Base-by-base conservation (phyloP, 2,329 filamentous ascomycete genomes). In the Simplicillium aogashimaense region DNA sequence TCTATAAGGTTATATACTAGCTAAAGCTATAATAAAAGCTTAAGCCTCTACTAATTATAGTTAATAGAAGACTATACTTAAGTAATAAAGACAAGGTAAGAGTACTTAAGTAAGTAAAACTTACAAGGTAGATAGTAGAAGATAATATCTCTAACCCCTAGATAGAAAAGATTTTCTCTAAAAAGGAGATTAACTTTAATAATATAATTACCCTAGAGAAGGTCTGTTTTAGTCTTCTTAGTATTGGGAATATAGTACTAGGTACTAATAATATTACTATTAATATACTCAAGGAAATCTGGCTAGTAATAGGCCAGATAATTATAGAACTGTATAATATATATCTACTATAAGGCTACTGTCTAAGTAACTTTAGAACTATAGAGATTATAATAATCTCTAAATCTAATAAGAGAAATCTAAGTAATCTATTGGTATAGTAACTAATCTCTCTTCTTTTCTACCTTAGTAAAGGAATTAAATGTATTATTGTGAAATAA, bases 361-460 rank as follows among this genome's bases (percentile, higher is more conserved):
- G 52, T 37, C 50, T 45, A 7, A 44, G 38, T 31, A 39, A 40
- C 11, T 53, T 50, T 29, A 43, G 43, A 29, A 30, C 48, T n/a
- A 47, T 44, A 9, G 47, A 52, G 36, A 44, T 53, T 3, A 39
- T 54, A 10, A 52, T 53, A 16, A 50, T 55, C 35, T 35, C 42
- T 3, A 55, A 55, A 42, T 47, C 43, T 2, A 42, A 47, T 13
- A 47, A 47, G 13, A 42, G 47, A 38, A 41, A 54, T 39, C 43
- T 47, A 9, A 45, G 39, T 8, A 38, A 29, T 2, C 45, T 45
- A 5, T 35, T 42, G 13, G 45, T 46, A 20, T 56, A 41, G 44
- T 42, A 48, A 12, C 49, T 43, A 4, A 55, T 55, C 32, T 52
- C 50, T 35, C 46, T 56, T 12, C 48, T 54, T 4, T 51, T 44